These are phyloP conservation scores for Sanghuangporus weigelae DNA, from an alignment of 1,284 basidiomycete genomes.

Conservation along the genomic window DNA sequence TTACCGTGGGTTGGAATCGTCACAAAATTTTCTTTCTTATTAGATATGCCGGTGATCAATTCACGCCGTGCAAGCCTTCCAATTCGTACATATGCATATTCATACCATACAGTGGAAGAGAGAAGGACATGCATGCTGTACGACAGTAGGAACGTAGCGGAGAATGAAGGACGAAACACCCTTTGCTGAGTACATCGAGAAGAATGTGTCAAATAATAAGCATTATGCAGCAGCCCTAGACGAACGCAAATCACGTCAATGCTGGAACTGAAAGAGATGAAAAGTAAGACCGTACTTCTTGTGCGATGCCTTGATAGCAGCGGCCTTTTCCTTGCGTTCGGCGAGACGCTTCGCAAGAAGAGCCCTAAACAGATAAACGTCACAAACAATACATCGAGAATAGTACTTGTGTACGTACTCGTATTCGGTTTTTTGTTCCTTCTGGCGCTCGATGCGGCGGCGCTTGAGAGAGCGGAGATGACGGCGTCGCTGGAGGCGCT, in stretches of 20 bases:
- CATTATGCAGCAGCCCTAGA: conserved; percentile 13
- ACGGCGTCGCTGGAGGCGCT: conserved; percentile 95
- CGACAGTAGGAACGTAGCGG: neutral
- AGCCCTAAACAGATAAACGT: neutral
- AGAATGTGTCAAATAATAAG: neutral
- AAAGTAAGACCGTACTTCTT: conserved; percentile 12
- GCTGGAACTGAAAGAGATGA: neutral
- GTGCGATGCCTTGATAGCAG: conserved; percentile 16
- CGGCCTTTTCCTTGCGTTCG: conserved; percentile 18
- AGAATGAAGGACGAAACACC: neutral
- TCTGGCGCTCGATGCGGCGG: conserved; percentile 85
- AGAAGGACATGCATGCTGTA: conserved; percentile 6
- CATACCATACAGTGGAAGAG: conserved; percentile 14
- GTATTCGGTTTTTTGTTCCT: conserved; percentile 93
- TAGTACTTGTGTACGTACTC: conserved; percentile 43
- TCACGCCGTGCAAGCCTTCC: neutral
- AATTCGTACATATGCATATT: neutral
- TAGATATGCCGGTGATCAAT: too few relatives aligned
- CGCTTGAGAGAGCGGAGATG: conserved; percentile 89
- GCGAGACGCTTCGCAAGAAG: conserved; percentile 10
- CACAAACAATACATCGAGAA: too few relatives aligned
- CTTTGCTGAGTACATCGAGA: neutral
- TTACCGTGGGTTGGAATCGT: too few relatives aligned
- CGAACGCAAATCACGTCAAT: neutral
- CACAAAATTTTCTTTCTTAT: too few relatives aligned